These are phyloP conservation scores for Didymosphaeria variabile DNA, from an alignment of 2,329 filamentous ascomycete species.

Conservation along the genomic window DNA sequence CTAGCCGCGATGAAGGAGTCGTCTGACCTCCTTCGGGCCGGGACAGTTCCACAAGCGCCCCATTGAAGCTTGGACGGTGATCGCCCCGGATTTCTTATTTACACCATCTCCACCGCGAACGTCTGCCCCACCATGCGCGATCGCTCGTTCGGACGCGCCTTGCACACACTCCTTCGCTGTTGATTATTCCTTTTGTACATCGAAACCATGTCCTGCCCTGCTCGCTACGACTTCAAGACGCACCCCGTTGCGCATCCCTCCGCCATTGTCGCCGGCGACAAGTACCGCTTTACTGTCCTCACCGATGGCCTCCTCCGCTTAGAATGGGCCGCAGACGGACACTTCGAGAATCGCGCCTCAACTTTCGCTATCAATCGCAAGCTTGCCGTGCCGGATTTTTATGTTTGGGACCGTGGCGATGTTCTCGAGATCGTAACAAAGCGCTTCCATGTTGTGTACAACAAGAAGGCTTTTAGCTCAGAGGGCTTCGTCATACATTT, in stretches of 20 bases:
- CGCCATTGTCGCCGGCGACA: slow-evolving; percentile 57
- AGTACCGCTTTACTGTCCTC: slow-evolving; percentile 69
- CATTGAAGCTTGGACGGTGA: slow-evolving; percentile 30
- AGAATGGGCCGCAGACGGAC: slow-evolving; percentile 68
- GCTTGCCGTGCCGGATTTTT: slow-evolving; percentile 59
- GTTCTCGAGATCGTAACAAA: slow-evolving; percentile 65
- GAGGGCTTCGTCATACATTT: slow-evolving; percentile 60
- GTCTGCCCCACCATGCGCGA: slow-evolving; percentile 29
- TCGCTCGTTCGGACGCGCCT: slow-evolving; percentile 14
- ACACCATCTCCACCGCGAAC: slow-evolving; percentile 28
- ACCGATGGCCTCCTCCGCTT: slow-evolving; percentile 66
- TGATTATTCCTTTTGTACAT: slow-evolving; percentile 13
- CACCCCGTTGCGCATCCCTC: slow-evolving; percentile 56
- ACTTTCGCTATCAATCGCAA: slow-evolving; percentile 67
- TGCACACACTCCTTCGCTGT: slow-evolving; percentile 17
- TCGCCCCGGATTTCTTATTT: slow-evolving; percentile 28
- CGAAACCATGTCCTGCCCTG: slow-evolving; percentile 39
- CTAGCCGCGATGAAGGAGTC: slow-evolving; percentile 12
- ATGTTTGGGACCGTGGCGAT: slow-evolving; percentile 57
- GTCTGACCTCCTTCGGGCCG: slow-evolving; percentile 17
- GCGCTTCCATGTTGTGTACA: slow-evolving; percentile 65
- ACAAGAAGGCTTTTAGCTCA: slow-evolving; percentile 64
- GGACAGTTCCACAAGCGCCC: slow-evolving; percentile 38
- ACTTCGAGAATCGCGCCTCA: slow-evolving; percentile 70
- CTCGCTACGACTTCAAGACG: slow-evolving; percentile 55